Conservation (phyloP, 441 rosid species). For the Manihot esculenta region DNA sequence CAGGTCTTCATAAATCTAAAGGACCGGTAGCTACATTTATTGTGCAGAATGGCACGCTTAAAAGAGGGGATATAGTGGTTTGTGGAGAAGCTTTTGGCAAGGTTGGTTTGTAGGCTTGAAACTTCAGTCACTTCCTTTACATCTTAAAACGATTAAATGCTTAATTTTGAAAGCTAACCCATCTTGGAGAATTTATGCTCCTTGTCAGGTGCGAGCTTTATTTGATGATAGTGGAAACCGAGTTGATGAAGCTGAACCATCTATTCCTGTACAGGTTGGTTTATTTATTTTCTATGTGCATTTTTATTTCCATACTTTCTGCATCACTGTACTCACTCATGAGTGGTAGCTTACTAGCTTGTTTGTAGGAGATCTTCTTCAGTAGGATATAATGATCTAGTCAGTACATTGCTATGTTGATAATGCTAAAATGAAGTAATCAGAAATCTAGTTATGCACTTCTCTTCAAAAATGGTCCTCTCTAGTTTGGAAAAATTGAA, state of each 20-base stretch:
- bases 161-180: constrained; percentile 6
- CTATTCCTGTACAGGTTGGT: constrained; percentile 91
- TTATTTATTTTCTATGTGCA: constrained; percentile 10
- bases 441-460: background rate
- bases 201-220: constrained; percentile 85
- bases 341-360: background rate
- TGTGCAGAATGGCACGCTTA: constrained; percentile 93
- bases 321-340: constrained; percentile 3
- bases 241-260: constrained; percentile 93
- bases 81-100: constrained; percentile 97
- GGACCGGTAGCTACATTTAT: constrained; percentile 92
- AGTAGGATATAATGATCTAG: background rate
- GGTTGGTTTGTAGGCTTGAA: constrained; percentile 47
- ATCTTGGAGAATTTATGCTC: constrained; percentile 4
- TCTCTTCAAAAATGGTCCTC: background rate
- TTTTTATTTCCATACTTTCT: background rate
- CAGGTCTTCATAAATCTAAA: constrained; percentile 91
- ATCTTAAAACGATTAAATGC: constrained; percentile 23
- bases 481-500: background rate
- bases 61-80: constrained; percentile 82
- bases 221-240: constrained; percentile 79
- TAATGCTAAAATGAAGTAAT: background rate
- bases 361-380: background rate
- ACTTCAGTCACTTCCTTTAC: constrained; percentile 14
- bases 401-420: background rate